A percentile compares a stretch with the other conserved stretches of the same genome.
These are phyloP conservation scores for Cyberlindnera xylosilytica DNA, from an alignment of 805 yeast genomes.

Conservation along the genomic window DNA sequence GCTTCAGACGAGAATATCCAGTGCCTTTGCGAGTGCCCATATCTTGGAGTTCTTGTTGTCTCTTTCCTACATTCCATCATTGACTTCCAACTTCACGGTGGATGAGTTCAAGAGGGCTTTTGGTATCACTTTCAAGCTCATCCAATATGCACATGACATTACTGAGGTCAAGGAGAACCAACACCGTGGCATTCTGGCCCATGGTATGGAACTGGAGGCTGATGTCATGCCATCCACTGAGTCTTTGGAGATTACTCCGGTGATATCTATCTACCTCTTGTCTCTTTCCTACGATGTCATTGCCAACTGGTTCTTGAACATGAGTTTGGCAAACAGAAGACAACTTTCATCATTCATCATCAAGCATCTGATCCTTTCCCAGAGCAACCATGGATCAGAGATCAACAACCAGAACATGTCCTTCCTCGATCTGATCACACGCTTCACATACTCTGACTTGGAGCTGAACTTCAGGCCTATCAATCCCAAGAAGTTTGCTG, in stretches of 20 bases:
- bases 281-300: conserved; percentile 67
- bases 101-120: conserved; percentile 80
- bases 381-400: conserved; percentile 32
- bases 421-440: conserved; percentile 60
- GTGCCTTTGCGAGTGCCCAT: conserved; percentile 65
- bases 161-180: conserved; percentile 25
- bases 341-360: conserved; percentile 61
- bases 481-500: conserved; percentile 25
- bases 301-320: conserved; percentile 66
- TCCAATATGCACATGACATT: conserved; percentile 63
- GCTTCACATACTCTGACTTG: conserved; percentile 64
- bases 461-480: conserved; percentile 44
- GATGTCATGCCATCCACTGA: conserved; percentile 56
- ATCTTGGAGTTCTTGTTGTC: conserved; percentile 72
- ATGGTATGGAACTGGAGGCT: conserved; percentile 45
- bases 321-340: conserved; percentile 55
- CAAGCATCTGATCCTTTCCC: conserved; percentile 46
- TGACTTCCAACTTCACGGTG: conserved; percentile 67
- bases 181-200: conserved; percentile 28
- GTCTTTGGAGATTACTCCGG: conserved; percentile 41
- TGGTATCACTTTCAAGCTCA: conserved; percentile 78
- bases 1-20: conserved; percentile 71
- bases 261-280: conserved; percentile 56
- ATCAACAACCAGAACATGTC: conserved; percentile 52
- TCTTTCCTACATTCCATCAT: conserved; percentile 59